A percentile compares a stretch with the other conserved stretches of the same genome.
These are phyloP conservation scores for Trametes pubescens DNA, from an alignment of 1,284 basidiomycete species.

Conservation along the genomic window DNA sequence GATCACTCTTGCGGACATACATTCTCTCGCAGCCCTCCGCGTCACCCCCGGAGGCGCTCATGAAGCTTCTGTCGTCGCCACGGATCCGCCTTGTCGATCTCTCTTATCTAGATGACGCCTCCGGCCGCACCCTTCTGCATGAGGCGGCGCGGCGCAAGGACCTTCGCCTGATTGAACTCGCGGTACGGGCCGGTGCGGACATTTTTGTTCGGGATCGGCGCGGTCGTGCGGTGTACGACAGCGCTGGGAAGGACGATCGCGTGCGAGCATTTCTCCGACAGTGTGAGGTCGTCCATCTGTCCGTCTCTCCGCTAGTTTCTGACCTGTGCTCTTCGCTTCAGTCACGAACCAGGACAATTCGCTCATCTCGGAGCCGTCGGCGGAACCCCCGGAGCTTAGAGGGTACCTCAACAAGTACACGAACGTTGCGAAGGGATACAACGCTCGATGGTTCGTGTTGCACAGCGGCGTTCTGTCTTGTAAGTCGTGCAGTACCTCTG, in stretches of 20 bases:
- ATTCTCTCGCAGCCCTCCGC: conserved; percentile 64
- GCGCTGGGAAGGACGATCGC: conserved; percentile 76
- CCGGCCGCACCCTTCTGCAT: conserved; percentile 84
- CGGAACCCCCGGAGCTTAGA: conserved; percentile 72
- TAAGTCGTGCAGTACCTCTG: conserved; percentile 46
- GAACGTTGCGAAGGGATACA: conserved; percentile 91
- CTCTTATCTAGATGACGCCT: conserved; percentile 78
- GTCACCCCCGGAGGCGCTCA: conserved; percentile 58
- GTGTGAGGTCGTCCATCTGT: conserved; percentile 55
- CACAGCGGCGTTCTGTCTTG: conserved; percentile 88
- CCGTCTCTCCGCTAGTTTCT: background rate
- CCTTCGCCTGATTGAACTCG: conserved; percentile 83
- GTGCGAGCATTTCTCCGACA: conserved; percentile 88
- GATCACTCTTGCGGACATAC: conserved; percentile 77
- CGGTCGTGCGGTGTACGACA: conserved; percentile 82
- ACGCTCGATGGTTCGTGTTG: conserved; percentile 94
- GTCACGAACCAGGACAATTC: conserved; percentile 84
- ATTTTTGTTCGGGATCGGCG: conserved; percentile 87
- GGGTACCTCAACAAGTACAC: conserved; percentile 92
- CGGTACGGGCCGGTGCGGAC: conserved; percentile 87
- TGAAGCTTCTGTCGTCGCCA: conserved; percentile 68
- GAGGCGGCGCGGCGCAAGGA: conserved; percentile 90
- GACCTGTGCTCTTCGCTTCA: conserved; percentile 39
- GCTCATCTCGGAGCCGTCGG: conserved; percentile 56
- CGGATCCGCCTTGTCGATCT: conserved; percentile 69